phyloP scores from a whole-genome alignment of 441 rosid genomes.

The Gossypium gossypioides region DNA sequence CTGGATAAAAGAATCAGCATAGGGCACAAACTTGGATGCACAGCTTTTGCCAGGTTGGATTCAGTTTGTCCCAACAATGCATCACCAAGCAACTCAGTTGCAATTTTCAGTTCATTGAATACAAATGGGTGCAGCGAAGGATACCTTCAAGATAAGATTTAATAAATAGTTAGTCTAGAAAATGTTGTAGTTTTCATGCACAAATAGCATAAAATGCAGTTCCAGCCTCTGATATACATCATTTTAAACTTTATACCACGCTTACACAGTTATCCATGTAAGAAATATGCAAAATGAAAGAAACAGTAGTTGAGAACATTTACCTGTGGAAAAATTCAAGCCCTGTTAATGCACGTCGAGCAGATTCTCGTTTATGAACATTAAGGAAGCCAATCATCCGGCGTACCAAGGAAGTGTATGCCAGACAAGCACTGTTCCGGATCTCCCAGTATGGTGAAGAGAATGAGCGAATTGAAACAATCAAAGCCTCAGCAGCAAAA shows the following conservation, averaged over 20 bases:
- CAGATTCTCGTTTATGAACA: constrained; percentile 82
- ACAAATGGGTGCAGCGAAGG: constrained; percentile 79
- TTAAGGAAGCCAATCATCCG: constrained; percentile 89
- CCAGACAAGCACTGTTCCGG: constrained; percentile 85
- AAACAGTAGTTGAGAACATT: constrained; percentile 13
- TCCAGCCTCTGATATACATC: not conserved
- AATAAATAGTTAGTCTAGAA: constrained; percentile 12
- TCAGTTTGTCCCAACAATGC: constrained; percentile 41
- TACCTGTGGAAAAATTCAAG: constrained; percentile 97
- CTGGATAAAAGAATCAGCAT: constrained; percentile 83
- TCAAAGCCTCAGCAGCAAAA: constrained; percentile 86
- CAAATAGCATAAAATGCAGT: not conserved
- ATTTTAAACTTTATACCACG: not conserved
- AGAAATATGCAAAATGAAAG: not conserved
- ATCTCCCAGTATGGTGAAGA: constrained; percentile 98
- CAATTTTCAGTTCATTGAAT: constrained; percentile 62
- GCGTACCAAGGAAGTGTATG: constrained; percentile 82
- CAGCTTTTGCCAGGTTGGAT: constrained; percentile 57
- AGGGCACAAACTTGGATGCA: constrained; percentile 96
- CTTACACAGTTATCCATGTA: not conserved
- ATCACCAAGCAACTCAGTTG: constrained; percentile 54
- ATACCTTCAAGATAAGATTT: constrained; percentile 47
- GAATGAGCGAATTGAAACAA: constrained; percentile 66
- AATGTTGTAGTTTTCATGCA: not conserved
- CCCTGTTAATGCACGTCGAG: constrained; percentile 75